A percentile compares a stretch with the other conserved stretches of the same genome.
These are phyloP conservation scores for Alnus rubra DNA, from an alignment of 306 rosid genomes.

Conservation along the genomic window DNA sequence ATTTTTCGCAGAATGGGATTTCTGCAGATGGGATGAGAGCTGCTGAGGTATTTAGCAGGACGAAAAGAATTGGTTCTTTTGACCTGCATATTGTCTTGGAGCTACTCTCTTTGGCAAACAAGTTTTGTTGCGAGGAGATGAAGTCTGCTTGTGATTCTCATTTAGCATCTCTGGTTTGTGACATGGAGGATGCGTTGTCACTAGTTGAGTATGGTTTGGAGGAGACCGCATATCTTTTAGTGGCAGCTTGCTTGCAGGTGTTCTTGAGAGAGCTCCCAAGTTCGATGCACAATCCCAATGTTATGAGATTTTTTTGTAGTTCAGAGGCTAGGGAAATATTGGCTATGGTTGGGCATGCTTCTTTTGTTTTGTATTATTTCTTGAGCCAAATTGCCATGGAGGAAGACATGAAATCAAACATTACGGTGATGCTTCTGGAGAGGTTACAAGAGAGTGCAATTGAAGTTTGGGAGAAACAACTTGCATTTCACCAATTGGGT, in stretches of 20 bases:
- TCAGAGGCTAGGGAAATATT: constrained; percentile 72
- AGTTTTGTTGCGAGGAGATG: constrained; percentile 85
- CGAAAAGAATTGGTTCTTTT: constrained; percentile 46
- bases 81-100: constrained; percentile 55
- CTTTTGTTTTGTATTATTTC: constrained; percentile 72
- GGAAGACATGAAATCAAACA: constrained; percentile 82
- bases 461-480: constrained; percentile 75
- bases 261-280: constrained; percentile 74
- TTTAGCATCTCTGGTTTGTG: constrained; percentile 69
- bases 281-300: constrained; percentile 47
- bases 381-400: constrained; percentile 82
- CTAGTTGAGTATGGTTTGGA: constrained; percentile 76
- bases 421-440: constrained; percentile 80
- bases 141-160: constrained; percentile 64
- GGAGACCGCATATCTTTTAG: constrained; percentile 68
- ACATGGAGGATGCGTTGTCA: constrained; percentile 59
- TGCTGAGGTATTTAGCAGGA: constrained; percentile 71
- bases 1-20: constrained; percentile 60
- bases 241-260: constrained; percentile 90
- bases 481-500: constrained; percentile 79
- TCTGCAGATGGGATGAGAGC: constrained; percentile 72
- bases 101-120: constrained; percentile 61
- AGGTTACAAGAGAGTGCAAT: constrained; percentile 71
- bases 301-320: constrained; percentile 61
- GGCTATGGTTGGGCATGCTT: constrained; percentile 55